Evolutionary conservation across 208 protist species (phyloP).

Genomic region (Crithidia fasciculata): DNA sequence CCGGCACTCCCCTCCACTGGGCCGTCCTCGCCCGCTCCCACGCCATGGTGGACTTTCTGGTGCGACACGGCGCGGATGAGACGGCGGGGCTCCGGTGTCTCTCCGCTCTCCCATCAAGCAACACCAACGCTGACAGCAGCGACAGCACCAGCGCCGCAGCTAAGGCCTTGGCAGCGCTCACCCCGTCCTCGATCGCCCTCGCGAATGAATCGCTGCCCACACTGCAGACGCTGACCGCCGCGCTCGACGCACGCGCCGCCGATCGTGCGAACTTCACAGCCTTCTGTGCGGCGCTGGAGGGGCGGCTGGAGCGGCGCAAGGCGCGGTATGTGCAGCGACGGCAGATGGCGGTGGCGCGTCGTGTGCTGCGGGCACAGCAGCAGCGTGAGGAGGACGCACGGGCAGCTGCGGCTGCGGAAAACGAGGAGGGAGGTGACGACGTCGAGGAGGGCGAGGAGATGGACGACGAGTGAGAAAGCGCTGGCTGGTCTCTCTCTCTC

Average conservation of each 20-base stretch:
- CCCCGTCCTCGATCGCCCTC: conserved; percentile 42
- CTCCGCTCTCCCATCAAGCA: too few relatives aligned
- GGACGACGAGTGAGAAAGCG: neutral
- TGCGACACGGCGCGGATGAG: conserved; percentile 55
- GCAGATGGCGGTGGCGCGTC: conserved; percentile 41
- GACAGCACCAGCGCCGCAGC: neutral
- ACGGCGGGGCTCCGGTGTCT: conserved; percentile 16
- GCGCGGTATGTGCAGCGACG: conserved; percentile 43
- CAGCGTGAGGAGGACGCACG: conserved; percentile 23
- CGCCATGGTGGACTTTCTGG: conserved; percentile 55
- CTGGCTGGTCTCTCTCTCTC: neutral
- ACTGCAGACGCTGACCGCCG: conserved; percentile 36
- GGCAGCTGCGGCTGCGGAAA: conserved; percentile 22
- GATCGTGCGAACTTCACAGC: conserved; percentile 8
- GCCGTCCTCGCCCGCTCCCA: conserved; percentile 72
- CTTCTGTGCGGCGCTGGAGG: conserved; percentile 36
- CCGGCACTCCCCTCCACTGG: conserved; percentile 79
- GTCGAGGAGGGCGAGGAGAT: neutral
- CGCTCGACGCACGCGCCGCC: conserved; percentile 23
- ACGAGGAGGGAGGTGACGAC: conserved; percentile 3
- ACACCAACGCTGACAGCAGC: conserved; percentile 16
- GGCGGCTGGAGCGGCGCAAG: conserved; percentile 52
- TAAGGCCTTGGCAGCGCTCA: conserved; percentile 23
- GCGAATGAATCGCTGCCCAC: conserved; percentile 62
- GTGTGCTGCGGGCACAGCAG: conserved; percentile 38